Conservation (phyloP, 2,329 filamentous ascomycete genomes). For the Cryphonectria radicalis region DNA sequence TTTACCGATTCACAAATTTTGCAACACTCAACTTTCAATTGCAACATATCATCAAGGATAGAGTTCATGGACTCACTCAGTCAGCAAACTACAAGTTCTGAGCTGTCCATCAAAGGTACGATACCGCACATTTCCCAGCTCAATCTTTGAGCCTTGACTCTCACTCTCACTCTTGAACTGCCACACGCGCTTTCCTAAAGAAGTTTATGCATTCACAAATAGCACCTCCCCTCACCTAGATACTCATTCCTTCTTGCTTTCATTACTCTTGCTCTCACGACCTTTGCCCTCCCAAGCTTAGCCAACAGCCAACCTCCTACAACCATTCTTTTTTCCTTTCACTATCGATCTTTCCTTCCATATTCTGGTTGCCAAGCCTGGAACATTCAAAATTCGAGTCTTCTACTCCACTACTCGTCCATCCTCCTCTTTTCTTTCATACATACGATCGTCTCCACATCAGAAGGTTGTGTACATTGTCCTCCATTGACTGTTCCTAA, state of each 20-base stretch:
- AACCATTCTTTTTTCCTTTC: neutral
- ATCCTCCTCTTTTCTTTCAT: neutral
- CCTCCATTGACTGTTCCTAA: neutral
- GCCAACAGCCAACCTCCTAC: too few species aligned
- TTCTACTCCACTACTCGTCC: neutral
- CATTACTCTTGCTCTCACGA: too few species aligned
- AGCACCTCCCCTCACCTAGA: neutral
- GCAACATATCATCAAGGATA: neutral
- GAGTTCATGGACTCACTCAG: neutral
- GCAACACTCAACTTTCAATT: too few species aligned
- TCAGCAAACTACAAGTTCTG: neutral
- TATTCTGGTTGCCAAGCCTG: neutral
- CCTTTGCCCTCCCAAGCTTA: too few species aligned
- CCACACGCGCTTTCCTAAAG: neutral
- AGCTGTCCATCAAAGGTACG: neutral
- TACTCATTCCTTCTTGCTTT: neutral
- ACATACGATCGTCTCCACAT: neutral
- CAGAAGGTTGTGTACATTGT: neutral
- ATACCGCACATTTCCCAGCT: neutral
- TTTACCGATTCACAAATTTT: too few species aligned
- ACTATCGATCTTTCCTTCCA: neutral
- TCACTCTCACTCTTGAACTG: neutral
- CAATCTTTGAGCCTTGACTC: neutral
- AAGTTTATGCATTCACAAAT: neutral
- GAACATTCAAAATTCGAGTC: neutral